phyloP scores from a whole-genome alignment of 257 asterid genomes.

The Solanum neorickii region DNA sequence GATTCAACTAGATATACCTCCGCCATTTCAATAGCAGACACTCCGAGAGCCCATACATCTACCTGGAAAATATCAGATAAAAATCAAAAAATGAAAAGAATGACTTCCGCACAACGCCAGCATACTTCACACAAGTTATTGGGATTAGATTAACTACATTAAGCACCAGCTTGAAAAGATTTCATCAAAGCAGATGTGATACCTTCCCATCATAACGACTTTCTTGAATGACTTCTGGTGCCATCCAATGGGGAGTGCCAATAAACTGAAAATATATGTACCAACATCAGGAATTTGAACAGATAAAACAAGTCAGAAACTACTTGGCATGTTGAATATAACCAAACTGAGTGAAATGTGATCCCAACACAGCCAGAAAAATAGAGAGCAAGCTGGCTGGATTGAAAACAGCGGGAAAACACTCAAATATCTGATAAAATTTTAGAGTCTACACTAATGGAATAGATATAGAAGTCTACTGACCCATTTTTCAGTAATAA shows the following conservation, averaged over 20 bases:
- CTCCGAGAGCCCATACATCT: slow-evolving; percentile 99
- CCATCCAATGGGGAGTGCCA: slow-evolving; percentile 99
- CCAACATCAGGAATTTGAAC: slow-evolving; percentile 5
- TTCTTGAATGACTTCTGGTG: slow-evolving; percentile 99
- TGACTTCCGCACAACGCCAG: neutral
- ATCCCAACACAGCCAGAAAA: neutral
- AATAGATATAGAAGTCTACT: neutral
- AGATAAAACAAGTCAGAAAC: neutral
- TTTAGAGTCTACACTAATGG: neutral
- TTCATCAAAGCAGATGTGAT: neutral
- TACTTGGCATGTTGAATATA: neutral
- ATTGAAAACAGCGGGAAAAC: neutral
- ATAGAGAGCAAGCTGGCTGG: neutral
- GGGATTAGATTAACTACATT: neutral
- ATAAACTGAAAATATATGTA: slow-evolving; percentile 52
- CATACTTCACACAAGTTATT: neutral
- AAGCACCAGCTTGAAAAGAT: neutral
- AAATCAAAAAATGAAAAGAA: neutral
- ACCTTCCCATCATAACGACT: slow-evolving; percentile 99
- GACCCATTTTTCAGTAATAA: neutral
- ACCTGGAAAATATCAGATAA: slow-evolving; percentile 38
- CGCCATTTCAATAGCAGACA: slow-evolving; percentile 99
- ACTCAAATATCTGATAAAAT: neutral
- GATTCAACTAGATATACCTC: slow-evolving; percentile 45
- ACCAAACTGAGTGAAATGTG: neutral